Evolutionary conservation across 164 flowering plant species (phyloP), one percentile per base, ranked within the genome.

Genomic region (Tetracentron sinense): DNA sequence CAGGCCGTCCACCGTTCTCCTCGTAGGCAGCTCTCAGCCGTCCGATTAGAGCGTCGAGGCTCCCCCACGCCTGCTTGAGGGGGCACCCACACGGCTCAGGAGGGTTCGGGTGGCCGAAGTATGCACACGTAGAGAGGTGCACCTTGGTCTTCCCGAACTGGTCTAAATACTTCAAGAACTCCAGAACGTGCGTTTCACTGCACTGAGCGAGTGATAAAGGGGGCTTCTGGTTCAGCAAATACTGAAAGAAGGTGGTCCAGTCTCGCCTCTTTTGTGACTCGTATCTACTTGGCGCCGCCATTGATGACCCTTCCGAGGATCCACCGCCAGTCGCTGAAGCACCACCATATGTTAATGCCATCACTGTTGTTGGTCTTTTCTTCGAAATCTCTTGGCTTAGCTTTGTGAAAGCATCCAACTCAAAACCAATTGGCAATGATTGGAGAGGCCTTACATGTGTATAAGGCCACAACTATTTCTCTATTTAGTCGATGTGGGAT

Each of bases 81-180:
- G 81, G 77, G 53, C 81, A 78, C 3, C 72, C 50, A 46, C 81
- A 78, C 0, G 77, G 72, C 11, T 72, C 74, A 3, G 81, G 74
- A 8, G 77, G 81, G 57, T 58, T 68, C 3, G 76, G 72, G 30
- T 72, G 72, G 6, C 81, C 81, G 35, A 75, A 78, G 44, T 59
- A 78, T 55, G 64, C 42, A 60, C 81, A 78, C 12, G 74, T 74
- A 2, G 52, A 6, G 1, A 56, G 22, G 67, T 78, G 81, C 2
- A 78, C 78, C 58, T 74, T 74, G 19, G 81, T 78, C 53, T 78
- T 78, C 10, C 81, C 81, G 31, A 78, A 78, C 66, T 75, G 78
- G 60, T 78, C 81, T 31, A 78, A 62, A 59, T 78, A 78, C 62
- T 62, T 73, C 58, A 78, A 54, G 74, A 78, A 78, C 47, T 78